phyloP scores from a whole-genome alignment of 345 rosid genomes.

The Salix caprea region DNA sequence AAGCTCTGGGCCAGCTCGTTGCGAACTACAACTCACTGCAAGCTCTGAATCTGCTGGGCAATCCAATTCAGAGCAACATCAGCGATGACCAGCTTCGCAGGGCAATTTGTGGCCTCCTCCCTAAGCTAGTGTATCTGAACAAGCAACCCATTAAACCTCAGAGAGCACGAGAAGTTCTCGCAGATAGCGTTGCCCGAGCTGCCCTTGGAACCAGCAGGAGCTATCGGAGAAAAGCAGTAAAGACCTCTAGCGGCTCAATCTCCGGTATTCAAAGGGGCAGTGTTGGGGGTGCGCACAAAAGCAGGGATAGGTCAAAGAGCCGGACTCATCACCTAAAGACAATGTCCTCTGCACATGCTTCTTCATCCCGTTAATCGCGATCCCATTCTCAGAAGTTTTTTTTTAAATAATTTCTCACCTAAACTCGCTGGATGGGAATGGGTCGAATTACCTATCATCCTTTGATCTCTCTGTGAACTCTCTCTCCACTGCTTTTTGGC shows the following conservation, averaged over 20 bases:
- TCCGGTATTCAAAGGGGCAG: slow-evolving; percentile 29
- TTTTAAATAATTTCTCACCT: not conserved
- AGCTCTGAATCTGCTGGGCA: slow-evolving; percentile 78
- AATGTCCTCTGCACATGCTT: slow-evolving; percentile 20
- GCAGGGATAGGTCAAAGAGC: slow-evolving; percentile 34
- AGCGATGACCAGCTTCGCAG: slow-evolving; percentile 76
- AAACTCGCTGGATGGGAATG: too few relatives aligned
- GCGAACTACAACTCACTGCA: slow-evolving; percentile 76
- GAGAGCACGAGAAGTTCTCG: slow-evolving; percentile 62
- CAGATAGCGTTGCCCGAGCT: slow-evolving; percentile 75
- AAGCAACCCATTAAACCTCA: slow-evolving; percentile 76
- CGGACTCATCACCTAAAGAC: slow-evolving; percentile 30
- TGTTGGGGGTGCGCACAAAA: slow-evolving; percentile 19
- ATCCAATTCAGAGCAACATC: slow-evolving; percentile 71
- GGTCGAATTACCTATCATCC: too few relatives aligned
- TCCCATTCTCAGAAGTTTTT: not conserved
- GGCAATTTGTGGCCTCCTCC: slow-evolving; percentile 67
- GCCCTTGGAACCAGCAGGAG: slow-evolving; percentile 49
- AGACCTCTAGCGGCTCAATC: slow-evolving; percentile 30
- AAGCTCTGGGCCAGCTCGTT: slow-evolving; percentile 84
- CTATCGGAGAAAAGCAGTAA: slow-evolving; percentile 34
- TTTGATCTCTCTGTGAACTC: too few relatives aligned
- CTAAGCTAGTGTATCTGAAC: slow-evolving; percentile 76
- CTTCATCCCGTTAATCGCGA: slow-evolving; percentile 20
- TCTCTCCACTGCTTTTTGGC: too few relatives aligned